phyloP scores from a whole-genome alignment of 2,329 filamentous ascomycete species.

The Neodidymelliopsis sp. region DNA sequence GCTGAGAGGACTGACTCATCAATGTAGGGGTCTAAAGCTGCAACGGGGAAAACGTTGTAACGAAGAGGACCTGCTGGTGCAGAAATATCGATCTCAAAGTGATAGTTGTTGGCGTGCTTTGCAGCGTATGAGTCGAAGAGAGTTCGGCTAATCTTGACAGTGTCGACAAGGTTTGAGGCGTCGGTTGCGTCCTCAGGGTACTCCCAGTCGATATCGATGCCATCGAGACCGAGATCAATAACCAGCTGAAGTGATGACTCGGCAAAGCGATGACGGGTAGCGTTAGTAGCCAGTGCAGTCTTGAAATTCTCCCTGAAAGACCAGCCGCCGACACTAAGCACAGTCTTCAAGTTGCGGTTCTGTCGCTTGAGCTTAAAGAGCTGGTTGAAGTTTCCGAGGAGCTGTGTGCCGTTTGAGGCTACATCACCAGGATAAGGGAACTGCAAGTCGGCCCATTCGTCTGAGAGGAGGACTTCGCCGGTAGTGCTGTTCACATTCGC shows the following conservation, averaged over 20 bases:
- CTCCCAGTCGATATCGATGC: constrained; percentile 56
- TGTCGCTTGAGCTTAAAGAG: constrained; percentile 78
- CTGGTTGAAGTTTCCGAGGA: constrained; percentile 80
- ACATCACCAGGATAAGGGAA: constrained; percentile 73
- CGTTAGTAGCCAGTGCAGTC: constrained; percentile 67
- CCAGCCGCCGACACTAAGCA: constrained; percentile 85
- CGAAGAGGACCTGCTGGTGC: constrained; percentile 52
- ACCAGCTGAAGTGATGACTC: constrained; percentile 76
- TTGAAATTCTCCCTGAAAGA: constrained; percentile 80
- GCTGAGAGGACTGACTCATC: no score
- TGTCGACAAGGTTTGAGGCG: constrained; percentile 47
- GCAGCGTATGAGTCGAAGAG: constrained; percentile 50
- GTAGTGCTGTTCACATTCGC: constrained; percentile 81
- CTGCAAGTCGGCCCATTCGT: constrained; percentile 52
- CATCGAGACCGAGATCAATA: constrained; percentile 76
- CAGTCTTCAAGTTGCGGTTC: constrained; percentile 76
- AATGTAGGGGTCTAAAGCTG: constrained; percentile 52
- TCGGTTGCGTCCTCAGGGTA: constrained; percentile 51
- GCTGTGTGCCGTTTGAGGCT: constrained; percentile 71
- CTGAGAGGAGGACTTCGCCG: constrained; percentile 66
- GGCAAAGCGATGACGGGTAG: constrained; percentile 71
- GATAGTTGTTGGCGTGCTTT: constrained; percentile 47
- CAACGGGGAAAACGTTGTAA: constrained; percentile 50
- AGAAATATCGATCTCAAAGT: constrained; percentile 54
- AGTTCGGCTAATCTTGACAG: constrained; percentile 45